Evolutionary conservation across 176 grass and related monocot genomes (phyloP).

Genomic region (Calamus simplicifolius): DNA sequence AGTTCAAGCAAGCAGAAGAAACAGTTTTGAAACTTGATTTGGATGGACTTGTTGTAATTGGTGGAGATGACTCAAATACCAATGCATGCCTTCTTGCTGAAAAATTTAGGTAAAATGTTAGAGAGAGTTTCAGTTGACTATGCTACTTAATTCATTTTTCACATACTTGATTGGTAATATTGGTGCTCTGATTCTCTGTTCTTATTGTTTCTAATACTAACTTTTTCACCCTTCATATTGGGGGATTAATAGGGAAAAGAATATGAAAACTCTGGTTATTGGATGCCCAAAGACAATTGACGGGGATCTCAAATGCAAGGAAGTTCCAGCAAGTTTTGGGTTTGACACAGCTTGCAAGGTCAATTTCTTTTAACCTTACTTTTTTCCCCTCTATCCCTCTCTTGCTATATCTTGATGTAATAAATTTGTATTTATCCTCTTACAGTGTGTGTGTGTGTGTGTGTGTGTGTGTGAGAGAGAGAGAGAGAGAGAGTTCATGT

Average conservation of each 20-base stretch:
- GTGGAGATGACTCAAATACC: conserved; percentile 98
- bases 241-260: conserved; percentile 44
- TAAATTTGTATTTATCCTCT: too few species aligned
- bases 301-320: conserved; percentile 94
- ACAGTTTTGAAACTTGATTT: conserved; percentile 71
- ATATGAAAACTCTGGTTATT: conserved; percentile 83
- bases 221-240: conserved; percentile 9
- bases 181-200: not conserved
- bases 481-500: too few species aligned
- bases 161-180: not conserved
- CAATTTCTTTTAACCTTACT: not conserved
- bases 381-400: not conserved
- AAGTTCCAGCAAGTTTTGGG: conserved; percentile 97
- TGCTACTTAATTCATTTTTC: not conserved
- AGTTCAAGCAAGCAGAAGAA: conserved; percentile 99
- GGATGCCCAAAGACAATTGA: conserved; percentile 99
- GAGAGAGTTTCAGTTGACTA: not conserved
- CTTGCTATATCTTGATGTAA: too few species aligned
- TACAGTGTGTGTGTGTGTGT: too few species aligned
- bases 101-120: conserved; percentile 58
- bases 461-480: too few species aligned
- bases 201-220: not conserved
- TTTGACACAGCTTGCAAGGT: conserved; percentile 99
- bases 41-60: conserved; percentile 96
- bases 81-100: conserved; percentile 94